Evolutionary conservation across 345 rosid species (phyloP).

Genomic region (Eucalyptus lansdowneana): DNA sequence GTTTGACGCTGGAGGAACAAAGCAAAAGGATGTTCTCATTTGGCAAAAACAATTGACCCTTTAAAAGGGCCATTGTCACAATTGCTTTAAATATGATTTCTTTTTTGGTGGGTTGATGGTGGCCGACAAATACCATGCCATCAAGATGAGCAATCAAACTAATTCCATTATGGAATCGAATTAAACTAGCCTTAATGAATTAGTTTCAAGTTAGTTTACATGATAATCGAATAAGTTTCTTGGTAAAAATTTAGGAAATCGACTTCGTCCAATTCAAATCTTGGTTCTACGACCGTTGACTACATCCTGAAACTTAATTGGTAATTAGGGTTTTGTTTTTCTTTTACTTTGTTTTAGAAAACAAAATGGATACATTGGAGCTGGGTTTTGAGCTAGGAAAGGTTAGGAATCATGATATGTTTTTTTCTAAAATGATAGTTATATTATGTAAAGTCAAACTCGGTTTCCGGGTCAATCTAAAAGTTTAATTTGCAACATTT

Average conservation of each 20-base stretch:
- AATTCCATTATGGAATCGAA: neutral
- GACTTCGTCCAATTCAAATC: neutral
- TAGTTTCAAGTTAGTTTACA: fast-evolving
- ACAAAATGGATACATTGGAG: neutral
- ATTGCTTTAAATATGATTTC: neutral
- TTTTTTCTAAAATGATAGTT: neutral
- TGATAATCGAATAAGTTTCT: fast-evolving
- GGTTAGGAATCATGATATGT: neutral
- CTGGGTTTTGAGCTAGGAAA: neutral
- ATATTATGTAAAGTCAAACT: neutral
- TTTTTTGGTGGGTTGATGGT: neutral
- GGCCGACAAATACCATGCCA: neutral
- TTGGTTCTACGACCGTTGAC: neutral
- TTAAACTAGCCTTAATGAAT: fast-evolving
- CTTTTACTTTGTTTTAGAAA: neutral
- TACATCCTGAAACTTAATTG: neutral
- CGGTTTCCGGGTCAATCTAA: neutral
- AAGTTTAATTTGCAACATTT: neutral
- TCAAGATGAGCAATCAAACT: neutral
- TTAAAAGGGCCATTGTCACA: neutral
- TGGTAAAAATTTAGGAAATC: neutral
- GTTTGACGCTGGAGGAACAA: neutral
- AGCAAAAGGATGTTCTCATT: neutral
- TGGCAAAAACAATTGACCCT: neutral
- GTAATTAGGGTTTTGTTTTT: neutral